phyloP scores from a whole-genome alignment of 495 filamentous ascomycete genomes.

The Penicillium taxi region DNA sequence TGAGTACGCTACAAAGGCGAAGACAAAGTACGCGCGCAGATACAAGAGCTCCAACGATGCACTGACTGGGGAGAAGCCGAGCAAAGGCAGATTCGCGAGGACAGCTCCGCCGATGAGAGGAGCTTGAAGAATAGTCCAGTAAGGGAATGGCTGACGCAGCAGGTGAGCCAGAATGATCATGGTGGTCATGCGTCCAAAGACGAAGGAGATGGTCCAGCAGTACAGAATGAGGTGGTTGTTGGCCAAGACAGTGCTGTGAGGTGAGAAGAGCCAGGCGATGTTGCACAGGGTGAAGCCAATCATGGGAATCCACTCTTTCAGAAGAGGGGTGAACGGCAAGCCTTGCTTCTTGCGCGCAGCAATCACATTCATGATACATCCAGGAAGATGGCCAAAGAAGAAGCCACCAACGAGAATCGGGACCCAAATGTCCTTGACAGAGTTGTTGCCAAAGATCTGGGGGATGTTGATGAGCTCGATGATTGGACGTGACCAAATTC shows the following conservation, averaged over 20 bases:
- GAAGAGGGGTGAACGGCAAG: slow-evolving; percentile 73
- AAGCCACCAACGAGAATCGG: slow-evolving; percentile 64
- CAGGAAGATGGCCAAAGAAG: slow-evolving; percentile 72
- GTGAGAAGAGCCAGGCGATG: slow-evolving; percentile 78
- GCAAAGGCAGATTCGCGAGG: slow-evolving; percentile 68
- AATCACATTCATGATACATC: slow-evolving; percentile 71
- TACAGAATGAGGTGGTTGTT: slow-evolving; percentile 87
- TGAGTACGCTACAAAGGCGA: slow-evolving; percentile 76
- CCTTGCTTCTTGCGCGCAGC: slow-evolving; percentile 62
- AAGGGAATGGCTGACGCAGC: slow-evolving; percentile 87
- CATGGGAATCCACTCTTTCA: slow-evolving; percentile 94
- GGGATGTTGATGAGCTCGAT: slow-evolving; percentile 53
- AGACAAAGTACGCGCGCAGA: slow-evolving; percentile 71
- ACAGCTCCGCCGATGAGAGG: slow-evolving; percentile 80
- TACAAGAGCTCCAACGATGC: slow-evolving; percentile 64
- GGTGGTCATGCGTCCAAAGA: slow-evolving; percentile 99
- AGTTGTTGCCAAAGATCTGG: slow-evolving; percentile 54
- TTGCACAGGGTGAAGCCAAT: slow-evolving; percentile 64
- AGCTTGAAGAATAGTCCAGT: slow-evolving; percentile 85
- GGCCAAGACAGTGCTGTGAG: slow-evolving; percentile 66
- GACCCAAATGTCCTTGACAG: slow-evolving; percentile 82
- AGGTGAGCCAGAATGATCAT: slow-evolving; percentile 98
- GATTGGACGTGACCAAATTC: slow-evolving; percentile 75
- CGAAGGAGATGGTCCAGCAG: slow-evolving; percentile 87
- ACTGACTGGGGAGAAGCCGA: slow-evolving; percentile 61